These are phyloP conservation scores for Castanospermum australe DNA, from an alignment of 306 rosid species.

Conservation along the genomic window DNA sequence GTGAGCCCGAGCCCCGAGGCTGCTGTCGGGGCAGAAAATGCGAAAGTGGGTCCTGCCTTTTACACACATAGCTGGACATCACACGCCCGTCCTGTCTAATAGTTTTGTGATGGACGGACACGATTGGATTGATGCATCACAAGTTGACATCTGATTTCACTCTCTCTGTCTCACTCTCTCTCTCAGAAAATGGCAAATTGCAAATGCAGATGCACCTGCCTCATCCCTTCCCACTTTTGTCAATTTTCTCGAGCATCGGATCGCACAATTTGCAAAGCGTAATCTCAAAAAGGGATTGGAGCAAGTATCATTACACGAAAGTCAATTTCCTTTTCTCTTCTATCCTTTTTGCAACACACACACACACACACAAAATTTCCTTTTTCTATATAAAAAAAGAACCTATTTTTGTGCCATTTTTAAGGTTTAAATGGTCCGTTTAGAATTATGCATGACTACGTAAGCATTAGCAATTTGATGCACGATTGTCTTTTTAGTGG, in stretches of 20 bases:
- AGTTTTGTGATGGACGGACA: constrained; percentile 21
- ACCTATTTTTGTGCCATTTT: not conserved
- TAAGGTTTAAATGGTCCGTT: too few species aligned
- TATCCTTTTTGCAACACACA: not conserved
- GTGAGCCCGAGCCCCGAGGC: constrained; percentile 33
- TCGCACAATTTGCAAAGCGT: constrained; percentile 16
- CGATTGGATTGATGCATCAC: constrained; percentile 22
- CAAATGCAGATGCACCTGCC: not conserved
- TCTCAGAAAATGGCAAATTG: too few species aligned
- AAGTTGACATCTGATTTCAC: constrained; percentile 14
- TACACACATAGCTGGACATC: not conserved
- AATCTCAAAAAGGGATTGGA: not conserved
- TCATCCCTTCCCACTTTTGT: not conserved
- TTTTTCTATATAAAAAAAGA: not conserved
- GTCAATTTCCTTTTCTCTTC: not conserved
- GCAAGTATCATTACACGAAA: not conserved
- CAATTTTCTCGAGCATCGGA: constrained; percentile 1
- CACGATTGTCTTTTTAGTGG: not conserved
- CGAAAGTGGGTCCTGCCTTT: not conserved
- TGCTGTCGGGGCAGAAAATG: not conserved
- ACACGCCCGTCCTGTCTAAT: not conserved
- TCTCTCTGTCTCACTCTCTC: not conserved
- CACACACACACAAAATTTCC: not conserved
- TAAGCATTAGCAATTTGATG: not conserved
- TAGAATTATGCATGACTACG: not conserved